Conservation (phyloP, 495 filamentous ascomycete species). For the Neurospora sp. region DNA sequence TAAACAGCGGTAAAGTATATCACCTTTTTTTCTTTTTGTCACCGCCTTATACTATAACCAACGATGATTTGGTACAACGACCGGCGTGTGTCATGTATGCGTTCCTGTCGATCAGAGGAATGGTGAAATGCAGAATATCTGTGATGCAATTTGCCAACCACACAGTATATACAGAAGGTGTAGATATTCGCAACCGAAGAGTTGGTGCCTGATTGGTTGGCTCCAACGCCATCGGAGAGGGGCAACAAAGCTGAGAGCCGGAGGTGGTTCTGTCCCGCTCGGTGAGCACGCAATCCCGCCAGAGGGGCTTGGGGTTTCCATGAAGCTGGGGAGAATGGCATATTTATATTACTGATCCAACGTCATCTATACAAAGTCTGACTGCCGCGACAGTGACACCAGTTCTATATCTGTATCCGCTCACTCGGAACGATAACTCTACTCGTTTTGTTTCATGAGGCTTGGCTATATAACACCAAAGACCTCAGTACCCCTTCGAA, state of each 20-base stretch:
- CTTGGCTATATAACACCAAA: not conserved
- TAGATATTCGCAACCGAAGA: not conserved
- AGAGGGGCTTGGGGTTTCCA: not conserved
- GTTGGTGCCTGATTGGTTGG: not conserved
- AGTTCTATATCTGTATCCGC: not conserved
- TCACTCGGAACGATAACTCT: not conserved
- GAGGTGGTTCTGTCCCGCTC: not conserved
- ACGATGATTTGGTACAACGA: not conserved
- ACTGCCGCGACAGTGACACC: not conserved
- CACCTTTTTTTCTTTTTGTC: not conserved
- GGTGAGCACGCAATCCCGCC: not conserved
- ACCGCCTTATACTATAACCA: not conserved
- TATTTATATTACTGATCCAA: not conserved
- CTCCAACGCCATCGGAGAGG: not conserved
- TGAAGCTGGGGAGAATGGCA: not conserved
- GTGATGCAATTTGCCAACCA: conserved; percentile 9
- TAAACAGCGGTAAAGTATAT: not conserved
- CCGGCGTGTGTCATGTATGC: not conserved
- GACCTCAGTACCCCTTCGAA: too few species aligned
- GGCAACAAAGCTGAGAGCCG: not conserved
- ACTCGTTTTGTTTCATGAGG: not conserved
- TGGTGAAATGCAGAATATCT: conserved; percentile 15
- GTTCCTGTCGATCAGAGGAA: conserved; percentile 3
- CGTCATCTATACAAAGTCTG: not conserved
- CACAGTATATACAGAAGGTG: not conserved